phyloP scores from a whole-genome alignment of 129 eudicot species.

The Rutidosis leptorrhynchoides region DNA sequence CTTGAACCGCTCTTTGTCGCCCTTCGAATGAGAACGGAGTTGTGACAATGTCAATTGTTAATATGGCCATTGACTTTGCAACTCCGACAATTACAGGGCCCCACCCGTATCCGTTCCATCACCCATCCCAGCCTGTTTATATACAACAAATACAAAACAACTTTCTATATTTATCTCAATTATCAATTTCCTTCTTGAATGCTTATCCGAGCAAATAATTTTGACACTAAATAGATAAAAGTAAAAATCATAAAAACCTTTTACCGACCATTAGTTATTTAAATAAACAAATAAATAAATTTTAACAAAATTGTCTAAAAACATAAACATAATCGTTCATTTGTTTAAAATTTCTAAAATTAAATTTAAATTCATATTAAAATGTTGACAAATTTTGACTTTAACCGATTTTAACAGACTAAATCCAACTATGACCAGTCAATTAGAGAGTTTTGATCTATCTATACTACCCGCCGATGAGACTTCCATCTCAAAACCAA shows the following conservation, averaged over 20 bases:
- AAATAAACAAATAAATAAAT: too few relatives aligned
- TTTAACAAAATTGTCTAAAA: too few relatives aligned
- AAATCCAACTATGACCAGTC: too few relatives aligned
- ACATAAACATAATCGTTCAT: too few relatives aligned
- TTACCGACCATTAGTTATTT: not conserved
- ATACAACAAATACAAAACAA: not conserved
- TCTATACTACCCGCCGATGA: too few relatives aligned
- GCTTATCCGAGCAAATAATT: not conserved
- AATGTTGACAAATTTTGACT: too few relatives aligned
- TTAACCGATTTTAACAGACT: too few relatives aligned
- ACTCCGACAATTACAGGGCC: constrained; percentile 88
- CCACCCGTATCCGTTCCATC: constrained; percentile 99
- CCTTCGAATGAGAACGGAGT: constrained; percentile 96
- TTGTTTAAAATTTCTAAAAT: too few relatives aligned
- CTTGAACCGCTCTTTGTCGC: constrained; percentile 84
- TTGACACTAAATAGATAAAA: not conserved
- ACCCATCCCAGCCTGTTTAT: constrained; percentile 99
- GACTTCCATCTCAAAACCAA: too few relatives aligned
- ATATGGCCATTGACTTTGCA: constrained; percentile 88
- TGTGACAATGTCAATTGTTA: constrained; percentile 93
- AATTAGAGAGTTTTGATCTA: too few relatives aligned
- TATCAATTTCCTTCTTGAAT: not conserved
- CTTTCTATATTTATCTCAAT: not conserved
- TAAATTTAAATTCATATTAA: too few relatives aligned
- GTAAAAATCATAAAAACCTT: not conserved